These are phyloP conservation scores for Allium fistulosum DNA, from an alignment of 106 monocot species.

Conservation along the genomic window DNA sequence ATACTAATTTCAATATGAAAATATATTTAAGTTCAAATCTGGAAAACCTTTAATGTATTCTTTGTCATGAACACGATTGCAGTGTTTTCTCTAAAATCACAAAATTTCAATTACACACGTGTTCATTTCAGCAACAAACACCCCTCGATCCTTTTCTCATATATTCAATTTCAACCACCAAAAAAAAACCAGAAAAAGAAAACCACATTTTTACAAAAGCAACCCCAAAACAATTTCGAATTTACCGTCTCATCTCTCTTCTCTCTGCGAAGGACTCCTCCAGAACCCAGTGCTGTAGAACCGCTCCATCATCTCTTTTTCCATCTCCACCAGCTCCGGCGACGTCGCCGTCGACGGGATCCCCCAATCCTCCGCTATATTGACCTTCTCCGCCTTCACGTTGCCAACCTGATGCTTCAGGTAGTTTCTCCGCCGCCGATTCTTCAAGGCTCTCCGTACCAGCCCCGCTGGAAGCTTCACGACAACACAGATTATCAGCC, in stretches of 20 bases:
- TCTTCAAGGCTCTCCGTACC: conserved; percentile 11
- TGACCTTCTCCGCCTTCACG: not conserved
- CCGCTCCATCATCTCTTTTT: conserved; percentile 26
- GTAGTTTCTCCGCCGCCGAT: not conserved
- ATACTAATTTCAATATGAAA: too few species aligned
- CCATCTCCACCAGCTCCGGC: conserved; percentile 17
- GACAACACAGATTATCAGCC: conserved; percentile 13
- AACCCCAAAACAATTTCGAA: not conserved
- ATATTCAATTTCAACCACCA: too few species aligned
- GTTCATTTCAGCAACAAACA: too few species aligned
- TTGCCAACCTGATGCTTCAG: conserved; percentile 1
- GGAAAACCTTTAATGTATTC: too few species aligned
- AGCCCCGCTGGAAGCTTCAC: conserved; percentile 21
- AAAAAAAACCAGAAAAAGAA: too few species aligned
- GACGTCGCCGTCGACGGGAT: conserved; percentile 1
- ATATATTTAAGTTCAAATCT: too few species aligned
- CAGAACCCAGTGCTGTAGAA: conserved; percentile 36
- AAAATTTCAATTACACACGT: too few species aligned
- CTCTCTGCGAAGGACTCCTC: conserved; percentile 30
- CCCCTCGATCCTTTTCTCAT: too few species aligned
- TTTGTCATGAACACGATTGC: too few species aligned
- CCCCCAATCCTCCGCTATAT: not conserved
- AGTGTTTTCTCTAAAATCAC: too few species aligned
- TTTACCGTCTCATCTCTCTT: not conserved
- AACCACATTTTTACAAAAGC: not conserved